phyloP scores from a whole-genome alignment of 176 grass and related monocot genomes.

The Neostapfia colusana region DNA sequence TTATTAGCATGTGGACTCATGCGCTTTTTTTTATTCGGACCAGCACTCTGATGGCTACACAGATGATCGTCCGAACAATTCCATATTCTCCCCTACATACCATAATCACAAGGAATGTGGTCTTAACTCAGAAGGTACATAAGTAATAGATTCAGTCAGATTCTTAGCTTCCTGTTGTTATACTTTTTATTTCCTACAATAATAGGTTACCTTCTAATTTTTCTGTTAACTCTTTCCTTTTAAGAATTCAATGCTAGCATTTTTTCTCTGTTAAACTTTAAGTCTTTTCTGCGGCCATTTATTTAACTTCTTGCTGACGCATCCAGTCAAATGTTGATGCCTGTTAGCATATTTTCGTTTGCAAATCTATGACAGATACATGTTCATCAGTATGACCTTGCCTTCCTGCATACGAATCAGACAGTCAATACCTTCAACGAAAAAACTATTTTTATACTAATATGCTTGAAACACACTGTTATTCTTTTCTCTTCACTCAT shows the following conservation, averaged over 20 bases:
- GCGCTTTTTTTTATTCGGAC: conserved; percentile 7
- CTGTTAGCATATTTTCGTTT: not conserved
- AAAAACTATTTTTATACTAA: no score
- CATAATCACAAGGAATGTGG: conserved; percentile 72
- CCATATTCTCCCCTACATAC: conserved; percentile 85
- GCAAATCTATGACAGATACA: not conserved
- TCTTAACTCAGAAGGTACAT: conserved; percentile 46
- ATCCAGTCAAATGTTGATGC: no score
- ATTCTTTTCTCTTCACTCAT: not conserved
- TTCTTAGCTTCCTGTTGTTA: no score
- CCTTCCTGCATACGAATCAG: not conserved
- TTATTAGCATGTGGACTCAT: conserved; percentile 7
- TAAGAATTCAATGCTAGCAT: not conserved
- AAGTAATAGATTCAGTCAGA: not conserved
- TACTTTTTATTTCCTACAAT: no score
- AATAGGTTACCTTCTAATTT: no score
- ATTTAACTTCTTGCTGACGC: not conserved
- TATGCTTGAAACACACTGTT: not conserved
- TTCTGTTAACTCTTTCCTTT: no score
- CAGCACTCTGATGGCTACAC: conserved; percentile 49
- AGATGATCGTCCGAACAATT: conserved; percentile 41
- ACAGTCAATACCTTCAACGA: not conserved
- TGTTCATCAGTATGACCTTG: not conserved
- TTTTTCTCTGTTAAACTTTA: not conserved
- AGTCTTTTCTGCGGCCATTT: not conserved